A percentile compares a stretch with the other conserved stretches of the same genome.
Conservation (phyloP, 192 early-diverging fungal species). For the Backusella luteola region DNA sequence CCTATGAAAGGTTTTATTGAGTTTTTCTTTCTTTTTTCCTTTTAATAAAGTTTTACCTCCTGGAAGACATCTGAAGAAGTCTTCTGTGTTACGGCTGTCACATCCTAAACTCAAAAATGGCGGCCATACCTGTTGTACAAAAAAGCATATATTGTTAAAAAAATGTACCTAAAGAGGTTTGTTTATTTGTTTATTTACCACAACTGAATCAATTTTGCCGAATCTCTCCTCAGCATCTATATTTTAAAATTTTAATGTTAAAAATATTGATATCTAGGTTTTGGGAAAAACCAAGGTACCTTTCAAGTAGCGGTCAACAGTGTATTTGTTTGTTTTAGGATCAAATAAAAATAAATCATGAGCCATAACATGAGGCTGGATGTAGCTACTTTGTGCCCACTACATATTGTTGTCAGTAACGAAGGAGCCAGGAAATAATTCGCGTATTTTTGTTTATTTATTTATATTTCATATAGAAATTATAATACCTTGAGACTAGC, state of each 20-base stretch:
- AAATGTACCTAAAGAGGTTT: neutral
- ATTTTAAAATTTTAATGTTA: neutral
- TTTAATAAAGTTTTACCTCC: slow-evolving; percentile 9
- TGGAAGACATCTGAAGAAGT: slow-evolving; percentile 22
- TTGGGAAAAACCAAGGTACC: slow-evolving; percentile 1
- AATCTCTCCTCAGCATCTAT: slow-evolving; percentile 15
- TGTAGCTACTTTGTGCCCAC: slow-evolving; percentile 20
- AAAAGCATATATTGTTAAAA: neutral
- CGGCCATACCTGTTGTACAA: slow-evolving; percentile 19
- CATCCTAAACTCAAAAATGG: slow-evolving; percentile 17
- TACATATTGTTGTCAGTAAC: slow-evolving; percentile 2
- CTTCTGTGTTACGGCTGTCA: slow-evolving; percentile 29
- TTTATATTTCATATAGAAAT: neutral
- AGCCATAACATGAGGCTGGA: slow-evolving; percentile 25
- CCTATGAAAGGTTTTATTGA: slow-evolving; percentile 1
- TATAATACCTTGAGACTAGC: slow-evolving; percentile 10
- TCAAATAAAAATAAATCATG: slow-evolving; percentile 19
- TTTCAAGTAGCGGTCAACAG: slow-evolving; percentile 18
- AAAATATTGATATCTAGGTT: neutral
- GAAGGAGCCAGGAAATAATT: neutral
- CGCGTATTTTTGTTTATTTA: neutral
- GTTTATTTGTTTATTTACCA: slow-evolving; percentile 6
- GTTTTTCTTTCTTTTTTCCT: neutral
- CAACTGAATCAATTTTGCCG: slow-evolving; percentile 22
- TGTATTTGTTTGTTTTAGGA: slow-evolving; percentile 15